Evolutionary conservation across 2,329 filamentous ascomycete species (phyloP).

Genomic region (Aspergillus ruber): DNA sequence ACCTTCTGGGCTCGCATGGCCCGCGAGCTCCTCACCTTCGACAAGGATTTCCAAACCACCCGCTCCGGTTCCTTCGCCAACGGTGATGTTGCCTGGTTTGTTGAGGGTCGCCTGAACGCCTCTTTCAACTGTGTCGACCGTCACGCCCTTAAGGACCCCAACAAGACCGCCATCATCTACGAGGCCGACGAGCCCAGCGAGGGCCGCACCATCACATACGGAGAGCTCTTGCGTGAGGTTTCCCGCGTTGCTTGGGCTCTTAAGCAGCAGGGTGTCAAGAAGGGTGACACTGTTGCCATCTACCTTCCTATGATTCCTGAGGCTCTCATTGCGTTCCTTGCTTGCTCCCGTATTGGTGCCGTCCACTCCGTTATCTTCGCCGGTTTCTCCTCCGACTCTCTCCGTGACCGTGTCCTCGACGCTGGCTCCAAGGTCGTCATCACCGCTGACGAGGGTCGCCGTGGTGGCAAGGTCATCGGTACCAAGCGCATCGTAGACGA

Average conservation of each 20-base stretch:
- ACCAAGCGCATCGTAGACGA: slow-evolving; percentile 99
- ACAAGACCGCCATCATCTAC: slow-evolving; percentile 96
- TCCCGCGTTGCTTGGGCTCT: slow-evolving; percentile 80
- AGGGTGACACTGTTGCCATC: slow-evolving; percentile 94
- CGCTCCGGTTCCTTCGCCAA: slow-evolving; percentile 66
- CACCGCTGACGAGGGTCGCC: slow-evolving; percentile 95
- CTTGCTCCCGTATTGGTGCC: slow-evolving; percentile 85
- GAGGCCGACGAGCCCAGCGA: slow-evolving; percentile 87
- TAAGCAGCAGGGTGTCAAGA: slow-evolving; percentile 92
- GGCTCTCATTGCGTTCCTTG: slow-evolving; percentile 82
- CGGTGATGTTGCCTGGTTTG: slow-evolving; percentile 90
- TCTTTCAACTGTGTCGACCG: slow-evolving; percentile 97
- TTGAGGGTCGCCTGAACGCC: slow-evolving; percentile 88
- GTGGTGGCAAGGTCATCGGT: slow-evolving; percentile 88
- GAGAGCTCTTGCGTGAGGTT: slow-evolving; percentile 87
- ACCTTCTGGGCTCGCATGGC: slow-evolving; percentile 86
- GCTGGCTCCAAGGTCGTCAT: slow-evolving; percentile 89
- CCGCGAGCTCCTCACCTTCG: slow-evolving; percentile 84
- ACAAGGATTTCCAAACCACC: slow-evolving; percentile 85
- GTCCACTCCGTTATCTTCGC: slow-evolving; percentile 97
- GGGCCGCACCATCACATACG: slow-evolving; percentile 85
- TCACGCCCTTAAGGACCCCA: slow-evolving; percentile 88
- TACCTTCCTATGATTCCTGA: slow-evolving; percentile 99
- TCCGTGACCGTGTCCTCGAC: slow-evolving; percentile 90
- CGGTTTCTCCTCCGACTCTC: slow-evolving; percentile 92